Percentiles rank a stretch among this genome's conserved stretches.
Conservation (phyloP, 495 filamentous ascomycete species). For the Pseudoneurospora amorphoporcata region DNA sequence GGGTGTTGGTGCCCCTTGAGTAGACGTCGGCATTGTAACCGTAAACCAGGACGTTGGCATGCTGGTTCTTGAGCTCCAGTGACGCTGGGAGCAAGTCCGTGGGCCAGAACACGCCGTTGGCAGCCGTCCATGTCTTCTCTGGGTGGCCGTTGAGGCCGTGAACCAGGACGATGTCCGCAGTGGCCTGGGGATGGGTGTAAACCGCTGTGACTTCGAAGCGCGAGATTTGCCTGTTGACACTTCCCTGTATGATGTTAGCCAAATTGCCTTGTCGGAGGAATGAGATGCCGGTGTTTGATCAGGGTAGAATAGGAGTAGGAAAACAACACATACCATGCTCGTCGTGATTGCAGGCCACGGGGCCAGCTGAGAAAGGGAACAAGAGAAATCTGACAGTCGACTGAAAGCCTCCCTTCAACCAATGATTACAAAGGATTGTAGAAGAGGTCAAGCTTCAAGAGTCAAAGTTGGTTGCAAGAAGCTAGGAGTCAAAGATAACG, state of each 20-base stretch:
- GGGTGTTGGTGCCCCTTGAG: constrained; percentile 31
- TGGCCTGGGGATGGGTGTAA: constrained; percentile 48
- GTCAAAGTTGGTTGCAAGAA: background rate
- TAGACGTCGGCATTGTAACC: constrained; percentile 79
- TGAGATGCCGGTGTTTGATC: too few relatives aligned
- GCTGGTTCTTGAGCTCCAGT: constrained; percentile 48
- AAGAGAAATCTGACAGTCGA: background rate
- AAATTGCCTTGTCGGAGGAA: too few relatives aligned
- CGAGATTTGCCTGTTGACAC: constrained; percentile 46
- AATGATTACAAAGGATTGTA: background rate
- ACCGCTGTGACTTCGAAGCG: constrained; percentile 62
- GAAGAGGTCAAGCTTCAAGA: background rate
- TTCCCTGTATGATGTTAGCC: constrained; percentile 23
- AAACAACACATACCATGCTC: background rate
- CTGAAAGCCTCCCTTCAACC: background rate
- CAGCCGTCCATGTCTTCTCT: constrained; percentile 61
- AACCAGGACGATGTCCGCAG: constrained; percentile 64
- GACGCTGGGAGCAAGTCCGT: constrained; percentile 59
- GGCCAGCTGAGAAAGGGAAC: background rate
- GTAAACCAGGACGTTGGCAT: constrained; percentile 66
- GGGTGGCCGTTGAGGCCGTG: constrained; percentile 79
- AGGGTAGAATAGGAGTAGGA: too few relatives aligned
- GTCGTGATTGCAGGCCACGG: background rate
- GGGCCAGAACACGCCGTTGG: constrained; percentile 64
- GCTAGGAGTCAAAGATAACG: background rate